phyloP scores from a whole-genome alignment of 208 protist species.

The Phytomonas francai region DNA sequence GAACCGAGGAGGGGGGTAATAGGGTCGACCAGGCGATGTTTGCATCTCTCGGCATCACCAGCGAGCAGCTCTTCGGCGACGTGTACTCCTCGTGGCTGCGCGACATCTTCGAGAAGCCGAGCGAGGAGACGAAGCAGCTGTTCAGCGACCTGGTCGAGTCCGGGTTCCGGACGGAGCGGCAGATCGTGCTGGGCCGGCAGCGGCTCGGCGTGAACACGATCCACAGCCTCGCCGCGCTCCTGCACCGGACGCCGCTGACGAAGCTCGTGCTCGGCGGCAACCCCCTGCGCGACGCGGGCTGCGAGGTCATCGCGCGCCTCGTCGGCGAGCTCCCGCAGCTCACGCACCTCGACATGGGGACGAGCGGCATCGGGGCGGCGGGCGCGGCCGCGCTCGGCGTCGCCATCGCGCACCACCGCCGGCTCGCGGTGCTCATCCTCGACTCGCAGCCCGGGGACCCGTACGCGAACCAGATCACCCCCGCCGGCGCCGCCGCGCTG shows the following conservation, averaged over 20 bases:
- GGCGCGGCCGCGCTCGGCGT: conserved; percentile 30
- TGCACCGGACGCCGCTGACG: conserved; percentile 56
- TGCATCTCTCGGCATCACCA: conserved; percentile 49
- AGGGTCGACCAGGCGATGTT: conserved; percentile 31
- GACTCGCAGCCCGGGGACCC: conserved; percentile 47
- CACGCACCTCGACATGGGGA: conserved; percentile 71
- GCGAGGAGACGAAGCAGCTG: conserved; percentile 48
- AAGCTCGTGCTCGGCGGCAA: conserved; percentile 82
- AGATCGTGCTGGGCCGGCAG: conserved; percentile 59
- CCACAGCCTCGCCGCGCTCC: conserved; percentile 47
- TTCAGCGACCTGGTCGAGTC: conserved; percentile 76
- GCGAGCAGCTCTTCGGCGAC: conserved; percentile 81
- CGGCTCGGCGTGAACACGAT: conserved; percentile 73
- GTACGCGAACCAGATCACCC: conserved; percentile 72
- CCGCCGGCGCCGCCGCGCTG: conserved; percentile 38
- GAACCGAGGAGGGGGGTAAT: no score
- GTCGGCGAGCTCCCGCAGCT: conserved; percentile 63
- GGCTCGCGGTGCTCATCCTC: conserved; percentile 67
- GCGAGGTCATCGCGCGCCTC: conserved; percentile 63
- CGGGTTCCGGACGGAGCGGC: conserved; percentile 45
- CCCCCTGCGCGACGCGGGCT: conserved; percentile 76
- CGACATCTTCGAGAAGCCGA: conserved; percentile 85
- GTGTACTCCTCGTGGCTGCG: conserved; percentile 80
- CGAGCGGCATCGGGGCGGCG: conserved; percentile 59
- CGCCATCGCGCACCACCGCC: conserved; percentile 59